Conservation (phyloP, 352 stramenopile species). For the Globisporangium cylindrosporum region DNA sequence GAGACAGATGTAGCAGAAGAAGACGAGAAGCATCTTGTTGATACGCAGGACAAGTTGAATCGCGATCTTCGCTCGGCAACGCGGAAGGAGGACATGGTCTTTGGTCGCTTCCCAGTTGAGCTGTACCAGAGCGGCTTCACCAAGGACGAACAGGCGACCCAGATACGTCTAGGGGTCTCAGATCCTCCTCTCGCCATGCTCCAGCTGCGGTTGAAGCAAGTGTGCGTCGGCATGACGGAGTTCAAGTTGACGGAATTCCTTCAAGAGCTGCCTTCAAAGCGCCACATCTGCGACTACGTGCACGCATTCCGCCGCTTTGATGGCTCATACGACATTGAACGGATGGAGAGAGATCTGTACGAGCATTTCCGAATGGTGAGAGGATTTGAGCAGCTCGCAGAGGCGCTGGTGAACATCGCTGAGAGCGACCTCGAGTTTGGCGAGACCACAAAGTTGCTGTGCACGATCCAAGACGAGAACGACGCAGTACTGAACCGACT, state of each 20-base stretch:
- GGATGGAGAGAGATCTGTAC: slow-evolving; percentile 57
- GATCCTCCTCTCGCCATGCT: slow-evolving; percentile 51
- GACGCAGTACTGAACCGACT: slow-evolving; percentile 41
- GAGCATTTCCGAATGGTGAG: slow-evolving; percentile 82
- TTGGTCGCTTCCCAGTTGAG: slow-evolving; percentile 57
- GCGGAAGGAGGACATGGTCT: slow-evolving; percentile 60
- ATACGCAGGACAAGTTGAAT: slow-evolving; percentile 31
- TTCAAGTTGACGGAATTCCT: slow-evolving; percentile 88
- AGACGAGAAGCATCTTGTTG: slow-evolving; percentile 53
- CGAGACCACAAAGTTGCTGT: slow-evolving; percentile 37
- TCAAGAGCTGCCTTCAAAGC: slow-evolving; percentile 90
- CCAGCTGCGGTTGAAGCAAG: slow-evolving; percentile 41
- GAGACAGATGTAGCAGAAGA: slow-evolving; percentile 35
- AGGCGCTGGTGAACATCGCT: slow-evolving; percentile 51
- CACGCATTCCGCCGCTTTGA: slow-evolving; percentile 46
- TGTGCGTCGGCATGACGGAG: slow-evolving; percentile 79
- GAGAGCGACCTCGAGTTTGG: slow-evolving; percentile 69
- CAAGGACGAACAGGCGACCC: slow-evolving; percentile 44
- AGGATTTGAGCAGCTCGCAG: slow-evolving; percentile 45
- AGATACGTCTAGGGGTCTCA: slow-evolving; percentile 50
- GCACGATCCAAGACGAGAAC: slow-evolving; percentile 38
- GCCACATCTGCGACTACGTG: slow-evolving; percentile 84
- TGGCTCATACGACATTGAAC: slow-evolving; percentile 45
- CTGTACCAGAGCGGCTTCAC: slow-evolving; percentile 69
- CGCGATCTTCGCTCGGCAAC: slow-evolving; percentile 26